phyloP scores from a whole-genome alignment of 2,329 filamentous ascomycete species.

The Coniochaeta sp. region DNA sequence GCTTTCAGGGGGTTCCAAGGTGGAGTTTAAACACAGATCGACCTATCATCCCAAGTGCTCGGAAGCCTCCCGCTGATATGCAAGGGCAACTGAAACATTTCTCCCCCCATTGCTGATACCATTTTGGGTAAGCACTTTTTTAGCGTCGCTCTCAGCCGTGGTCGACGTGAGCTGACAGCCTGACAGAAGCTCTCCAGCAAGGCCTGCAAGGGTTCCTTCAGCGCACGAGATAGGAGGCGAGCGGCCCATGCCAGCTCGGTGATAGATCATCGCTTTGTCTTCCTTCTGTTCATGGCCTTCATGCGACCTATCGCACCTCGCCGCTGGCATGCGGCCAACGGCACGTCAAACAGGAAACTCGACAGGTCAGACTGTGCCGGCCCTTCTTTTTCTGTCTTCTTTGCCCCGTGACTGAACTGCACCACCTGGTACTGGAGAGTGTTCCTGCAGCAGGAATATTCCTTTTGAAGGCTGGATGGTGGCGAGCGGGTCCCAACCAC shows the following conservation, averaged over 20 bases:
- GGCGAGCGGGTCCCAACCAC: too few species aligned
- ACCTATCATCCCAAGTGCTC: conserved; percentile 1
- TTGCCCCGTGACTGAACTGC: neutral
- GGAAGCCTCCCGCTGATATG: neutral
- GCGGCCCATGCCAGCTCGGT: neutral
- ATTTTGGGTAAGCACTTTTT: neutral
- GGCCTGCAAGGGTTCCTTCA: neutral
- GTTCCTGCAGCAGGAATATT: too few species aligned
- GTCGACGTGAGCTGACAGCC: neutral
- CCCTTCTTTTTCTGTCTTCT: neutral
- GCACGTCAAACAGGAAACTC: neutral
- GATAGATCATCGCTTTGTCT: neutral
- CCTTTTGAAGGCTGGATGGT: too few species aligned
- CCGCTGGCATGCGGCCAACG: neutral
- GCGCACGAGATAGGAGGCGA: neutral
- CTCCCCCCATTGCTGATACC: too few species aligned
- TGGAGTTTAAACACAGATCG: neutral
- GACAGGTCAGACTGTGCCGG: neutral
- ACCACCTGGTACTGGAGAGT: neutral
- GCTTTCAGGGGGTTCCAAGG: neutral
- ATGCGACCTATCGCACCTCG: neutral
- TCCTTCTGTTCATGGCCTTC: neutral
- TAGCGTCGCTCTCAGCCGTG: neutral
- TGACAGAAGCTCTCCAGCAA: too few species aligned
- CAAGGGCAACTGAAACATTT: neutral